These are phyloP conservation scores for Rehmannia glutinosa DNA, from an alignment of 257 asterid species.

Conservation along the genomic window DNA sequence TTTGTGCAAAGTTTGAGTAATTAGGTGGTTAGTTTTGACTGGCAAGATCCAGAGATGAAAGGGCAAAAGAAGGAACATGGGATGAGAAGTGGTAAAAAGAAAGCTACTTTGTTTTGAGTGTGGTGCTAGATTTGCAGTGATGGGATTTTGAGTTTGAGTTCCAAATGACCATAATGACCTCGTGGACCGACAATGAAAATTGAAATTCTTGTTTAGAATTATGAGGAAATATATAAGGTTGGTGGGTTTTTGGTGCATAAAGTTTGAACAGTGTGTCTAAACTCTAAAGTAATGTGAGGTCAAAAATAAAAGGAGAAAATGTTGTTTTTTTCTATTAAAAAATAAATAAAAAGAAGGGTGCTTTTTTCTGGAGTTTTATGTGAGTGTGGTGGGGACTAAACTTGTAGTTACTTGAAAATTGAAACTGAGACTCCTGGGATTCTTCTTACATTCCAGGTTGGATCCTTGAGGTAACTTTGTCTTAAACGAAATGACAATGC, in stretches of 20 bases:
- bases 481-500: constrained; percentile 24
- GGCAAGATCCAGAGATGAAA: constrained; percentile 21
- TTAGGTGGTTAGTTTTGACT: constrained; percentile 30
- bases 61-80: constrained; percentile 16
- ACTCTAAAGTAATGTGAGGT: constrained; percentile 1
- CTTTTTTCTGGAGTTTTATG: constrained; percentile 5
- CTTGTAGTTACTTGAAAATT: background rate
- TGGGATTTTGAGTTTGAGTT: constrained; percentile 17
- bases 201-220: constrained; percentile 5
- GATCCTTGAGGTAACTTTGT: constrained; percentile 28
- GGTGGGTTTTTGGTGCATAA: constrained; percentile 22
- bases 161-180: constrained; percentile 43
- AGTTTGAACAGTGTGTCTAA: constrained; percentile 15
- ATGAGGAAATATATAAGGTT: background rate
- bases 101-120: constrained; percentile 22
- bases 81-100: constrained; percentile 18
- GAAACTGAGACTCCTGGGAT: constrained; percentile 19
- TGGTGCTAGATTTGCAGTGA: constrained; percentile 17
- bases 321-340: background rate
- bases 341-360: background rate
- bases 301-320: background rate
- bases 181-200: constrained; percentile 45
- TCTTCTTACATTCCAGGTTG: constrained; percentile 44
- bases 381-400: constrained; percentile 1
- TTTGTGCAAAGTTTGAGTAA: constrained; percentile 13